Base-by-base conservation (phyloP, 495 filamentous ascomycete genomes). In the Penicillium steckii region DNA sequence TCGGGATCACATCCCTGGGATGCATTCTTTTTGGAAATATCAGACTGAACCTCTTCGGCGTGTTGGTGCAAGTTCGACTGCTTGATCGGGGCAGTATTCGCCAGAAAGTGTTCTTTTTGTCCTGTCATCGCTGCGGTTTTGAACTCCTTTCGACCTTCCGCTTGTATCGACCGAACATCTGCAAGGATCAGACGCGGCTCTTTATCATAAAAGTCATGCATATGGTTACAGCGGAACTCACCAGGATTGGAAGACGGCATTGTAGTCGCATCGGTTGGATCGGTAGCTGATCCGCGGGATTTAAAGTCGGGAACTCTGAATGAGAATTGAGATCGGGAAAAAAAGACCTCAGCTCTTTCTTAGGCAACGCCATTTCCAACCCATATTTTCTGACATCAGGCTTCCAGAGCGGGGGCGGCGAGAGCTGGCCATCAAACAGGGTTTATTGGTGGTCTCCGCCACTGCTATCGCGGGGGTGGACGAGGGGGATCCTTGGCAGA, bases 401-500 rank as follows among this genome's bases (percentile, higher is more conserved):
- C 33, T 37, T 37, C 8, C 33, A 18, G 21, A 45, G 24, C 38
- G 38, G 38, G 38, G 38, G 21, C 38, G 33, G 33, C 33, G 33
- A 37, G 33, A 37, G 33, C 33, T 37, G n/a, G 12, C 15, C 12
- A 37, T 37, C 3, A 17, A 15, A 18, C 33, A 37, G 33, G 33
- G 33, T 37, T 37, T 7, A 37, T 37, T 37, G 33, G 33, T 37
- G 33, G 13, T 15, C n/a, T 37, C 33, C 33, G 13, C 33, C 33
- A 17, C 33, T 35, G 10, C 9, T 4, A 15, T 41, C 38, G 50
- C 50, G 50, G 50, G 50, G 50, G 37, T 44, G 26, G 35, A 45
- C 42, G 43, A 52, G 50, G 23, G 42, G 29, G 29, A 38, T 52
- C 42, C 50, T 52, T 52, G 50, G 50, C 50, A 46, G 44, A 25